Evolutionary conservation across 768 basidiomycete species (phyloP), one percentile per base, ranked within the genome.

Genomic region (Filobasidium floriforme): DNA sequence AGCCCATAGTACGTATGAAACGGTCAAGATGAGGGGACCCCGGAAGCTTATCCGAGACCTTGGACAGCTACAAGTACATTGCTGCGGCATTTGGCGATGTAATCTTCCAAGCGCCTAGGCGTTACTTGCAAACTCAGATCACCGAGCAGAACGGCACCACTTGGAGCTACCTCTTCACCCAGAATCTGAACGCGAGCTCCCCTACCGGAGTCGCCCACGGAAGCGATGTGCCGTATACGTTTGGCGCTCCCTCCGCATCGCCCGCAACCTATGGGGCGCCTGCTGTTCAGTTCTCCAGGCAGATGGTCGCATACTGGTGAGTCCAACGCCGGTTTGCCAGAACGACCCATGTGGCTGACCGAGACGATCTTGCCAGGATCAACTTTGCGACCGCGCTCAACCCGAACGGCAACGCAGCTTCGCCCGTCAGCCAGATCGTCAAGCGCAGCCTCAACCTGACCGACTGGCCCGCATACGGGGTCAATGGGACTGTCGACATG

Each of bases 121-220:
- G 75, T 59, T 71, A 71, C 64, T 73, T 75, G 62, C 62, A 76
- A 7, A 54, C 68, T 14, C 66, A 70, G 44, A 70, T 73, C 18
- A 69, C 62, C 32, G 22, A 61, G 41, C 41, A 49, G 22, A 72
- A 73, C 24, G 52, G 71, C 9, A 49, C 54, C 32, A 73, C 73
- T 4, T 77, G 75, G 73, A 68, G 73, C 14, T 77, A 77, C 68
- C 66, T 71, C 40, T 77, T 73, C 60, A 71, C 70, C 41, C 70
- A 73, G 65, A 64, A 69, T 29, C 28, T 63, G 26, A 72, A 65
- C 60, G 37, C 32, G 1, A 65, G 44, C 6, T 61, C 59, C 32
- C 41, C 63, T 43, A 46, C 37, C 10, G 72, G 72, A 43, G 73
- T 66, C 18, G 62, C 52, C 29, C 73, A 75, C 62, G 67, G 69